Evolutionary conservation across 495 filamentous ascomycete species (phyloP).

Genomic region (Lophium mytilinum): DNA sequence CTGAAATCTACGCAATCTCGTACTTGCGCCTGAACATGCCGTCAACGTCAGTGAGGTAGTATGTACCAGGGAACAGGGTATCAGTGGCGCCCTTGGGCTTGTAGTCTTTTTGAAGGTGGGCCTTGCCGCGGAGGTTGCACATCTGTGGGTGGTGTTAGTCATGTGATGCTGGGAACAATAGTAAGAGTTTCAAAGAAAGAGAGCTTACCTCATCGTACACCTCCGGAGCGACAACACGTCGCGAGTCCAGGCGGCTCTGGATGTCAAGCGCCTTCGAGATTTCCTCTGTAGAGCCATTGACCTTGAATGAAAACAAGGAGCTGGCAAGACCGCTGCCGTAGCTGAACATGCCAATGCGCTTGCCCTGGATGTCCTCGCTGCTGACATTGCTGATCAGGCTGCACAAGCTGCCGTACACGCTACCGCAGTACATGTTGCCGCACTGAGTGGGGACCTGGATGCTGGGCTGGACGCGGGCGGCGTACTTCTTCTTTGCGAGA

Average conservation of each 20-base stretch:
- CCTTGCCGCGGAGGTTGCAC: slow-evolving; percentile 88
- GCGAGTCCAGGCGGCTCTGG: slow-evolving; percentile 60
- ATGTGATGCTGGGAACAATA: slow-evolving; percentile 12
- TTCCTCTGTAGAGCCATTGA: slow-evolving; percentile 66
- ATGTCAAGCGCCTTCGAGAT: slow-evolving; percentile 76
- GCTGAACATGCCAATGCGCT: slow-evolving; percentile 86
- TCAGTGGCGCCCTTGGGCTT: slow-evolving; percentile 68
- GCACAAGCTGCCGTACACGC: slow-evolving; percentile 80
- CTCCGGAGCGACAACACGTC: slow-evolving; percentile 68
- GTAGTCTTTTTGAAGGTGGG: slow-evolving; percentile 88
- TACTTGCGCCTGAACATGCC: slow-evolving; percentile 94
- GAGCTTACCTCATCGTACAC: slow-evolving; percentile 73
- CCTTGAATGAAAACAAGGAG: slow-evolving; percentile 80
- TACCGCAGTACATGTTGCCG: slow-evolving; percentile 99
- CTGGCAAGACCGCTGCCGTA: slow-evolving; percentile 91
- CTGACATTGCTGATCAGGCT: slow-evolving; percentile 66
- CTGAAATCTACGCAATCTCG: slow-evolving; percentile 57
- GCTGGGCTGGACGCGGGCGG: slow-evolving; percentile 73
- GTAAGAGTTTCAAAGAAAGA: slow-evolving; percentile 10
- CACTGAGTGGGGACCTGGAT: slow-evolving; percentile 87
- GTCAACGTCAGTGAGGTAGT: slow-evolving; percentile 85
- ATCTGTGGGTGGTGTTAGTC: slow-evolving; percentile 47
- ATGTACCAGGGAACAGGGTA: slow-evolving; percentile 68
- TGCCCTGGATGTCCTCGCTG: slow-evolving; percentile 64
- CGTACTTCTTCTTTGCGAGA: slow-evolving; percentile 92